Evolutionary conservation across 2,329 filamentous ascomycete species (phyloP).

Genomic region (Ophiostoma quercus): DNA sequence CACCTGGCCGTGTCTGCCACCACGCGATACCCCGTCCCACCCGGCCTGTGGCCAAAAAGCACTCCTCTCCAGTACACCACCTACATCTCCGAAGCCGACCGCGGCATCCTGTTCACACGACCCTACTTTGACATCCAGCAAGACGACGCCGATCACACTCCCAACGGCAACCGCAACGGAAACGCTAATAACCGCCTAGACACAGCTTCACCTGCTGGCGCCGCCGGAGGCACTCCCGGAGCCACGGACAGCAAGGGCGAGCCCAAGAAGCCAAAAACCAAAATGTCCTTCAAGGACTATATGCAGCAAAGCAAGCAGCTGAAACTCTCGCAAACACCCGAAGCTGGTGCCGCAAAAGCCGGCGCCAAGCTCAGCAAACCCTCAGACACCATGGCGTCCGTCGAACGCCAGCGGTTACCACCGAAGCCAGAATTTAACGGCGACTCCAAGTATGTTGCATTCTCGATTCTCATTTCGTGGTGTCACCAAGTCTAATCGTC

Average conservation of each 20-base stretch:
- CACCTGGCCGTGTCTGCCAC: slow-evolving; percentile 48
- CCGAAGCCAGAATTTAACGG: slow-evolving; percentile 28
- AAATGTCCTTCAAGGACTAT: slow-evolving; percentile 55
- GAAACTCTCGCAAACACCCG: slow-evolving; percentile 38
- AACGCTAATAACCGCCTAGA: slow-evolving; percentile 30
- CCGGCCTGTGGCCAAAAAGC: slow-evolving; percentile 43
- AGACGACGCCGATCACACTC: slow-evolving; percentile 34
- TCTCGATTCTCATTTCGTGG: background rate
- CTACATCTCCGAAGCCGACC: slow-evolving; percentile 52
- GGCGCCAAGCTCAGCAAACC: slow-evolving; percentile 20
- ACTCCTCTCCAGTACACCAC: slow-evolving; percentile 52
- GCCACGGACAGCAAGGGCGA: slow-evolving; percentile 29
- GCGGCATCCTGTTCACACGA: slow-evolving; percentile 52
- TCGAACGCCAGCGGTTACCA: slow-evolving; percentile 20
- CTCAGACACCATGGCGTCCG: slow-evolving; percentile 26
- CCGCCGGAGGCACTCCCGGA: slow-evolving; percentile 28
- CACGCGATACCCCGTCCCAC: slow-evolving; percentile 43
- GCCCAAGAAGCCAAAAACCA: slow-evolving; percentile 32
- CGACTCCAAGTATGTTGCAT: slow-evolving; percentile 31
- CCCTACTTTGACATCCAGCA: slow-evolving; percentile 55
- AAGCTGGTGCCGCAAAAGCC: slow-evolving; percentile 35
- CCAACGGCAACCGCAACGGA: slow-evolving; percentile 23
- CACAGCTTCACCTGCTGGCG: background rate
- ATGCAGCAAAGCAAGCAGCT: slow-evolving; percentile 48
- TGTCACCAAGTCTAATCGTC: slow-evolving; percentile 23